Percentiles rank a stretch among this genome's conserved stretches.
Conservation (phyloP, 805 yeast genomes). For the Groenewaldozyma tartarivorans region DNA sequence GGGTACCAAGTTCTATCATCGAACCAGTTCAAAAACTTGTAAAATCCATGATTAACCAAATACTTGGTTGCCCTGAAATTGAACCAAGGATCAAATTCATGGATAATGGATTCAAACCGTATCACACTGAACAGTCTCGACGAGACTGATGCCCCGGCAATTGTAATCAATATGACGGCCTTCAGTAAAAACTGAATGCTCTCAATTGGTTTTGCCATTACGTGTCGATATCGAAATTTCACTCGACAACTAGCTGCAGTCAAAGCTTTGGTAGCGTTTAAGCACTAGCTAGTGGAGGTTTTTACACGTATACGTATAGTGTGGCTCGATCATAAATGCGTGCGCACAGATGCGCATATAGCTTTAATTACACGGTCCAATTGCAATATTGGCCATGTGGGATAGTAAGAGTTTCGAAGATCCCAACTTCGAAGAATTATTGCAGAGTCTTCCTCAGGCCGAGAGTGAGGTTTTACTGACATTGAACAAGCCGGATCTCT, state of each 20-base stretch:
- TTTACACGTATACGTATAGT: too few relatives aligned
- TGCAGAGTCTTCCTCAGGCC: slow-evolving; percentile 1
- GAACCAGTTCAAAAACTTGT: slow-evolving; percentile 94
- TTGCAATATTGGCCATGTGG: too few relatives aligned
- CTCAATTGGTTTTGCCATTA: slow-evolving; percentile 7
- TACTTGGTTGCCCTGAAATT: slow-evolving; percentile 94
- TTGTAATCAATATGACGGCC: slow-evolving; percentile 57
- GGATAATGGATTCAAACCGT: slow-evolving; percentile 91
- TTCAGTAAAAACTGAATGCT: slow-evolving; percentile 37
- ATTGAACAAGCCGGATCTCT: neutral
- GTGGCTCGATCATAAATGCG: too few relatives aligned
- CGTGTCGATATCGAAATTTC: too few relatives aligned
- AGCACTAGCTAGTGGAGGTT: too few relatives aligned
- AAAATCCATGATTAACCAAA: slow-evolving; percentile 71
- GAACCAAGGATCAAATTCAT: slow-evolving; percentile 64
- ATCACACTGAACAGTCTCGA: slow-evolving; percentile 93
- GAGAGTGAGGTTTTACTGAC: neutral
- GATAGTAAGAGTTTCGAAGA: too few relatives aligned
- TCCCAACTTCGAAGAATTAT: slow-evolving; percentile 1
- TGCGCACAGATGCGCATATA: too few relatives aligned
- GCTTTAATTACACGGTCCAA: too few relatives aligned
- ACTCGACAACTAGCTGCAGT: too few relatives aligned
- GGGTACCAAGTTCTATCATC: slow-evolving; percentile 99
- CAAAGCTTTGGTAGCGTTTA: too few relatives aligned
- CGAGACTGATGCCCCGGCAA: slow-evolving; percentile 87